Evolutionary conservation across 1,139 yeast genomes (phyloP).

Genomic region (Suhomyces taliae): DNA sequence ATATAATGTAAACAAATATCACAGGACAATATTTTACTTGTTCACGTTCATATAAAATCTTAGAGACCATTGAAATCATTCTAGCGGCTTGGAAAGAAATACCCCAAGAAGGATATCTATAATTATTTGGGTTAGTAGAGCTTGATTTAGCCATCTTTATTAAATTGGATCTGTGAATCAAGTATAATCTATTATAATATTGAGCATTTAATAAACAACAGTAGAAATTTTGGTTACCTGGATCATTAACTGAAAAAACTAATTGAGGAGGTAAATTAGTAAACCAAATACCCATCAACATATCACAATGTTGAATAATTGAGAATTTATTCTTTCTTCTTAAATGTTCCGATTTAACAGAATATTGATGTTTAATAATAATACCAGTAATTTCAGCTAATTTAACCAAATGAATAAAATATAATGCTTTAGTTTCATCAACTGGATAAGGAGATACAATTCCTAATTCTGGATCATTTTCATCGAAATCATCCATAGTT

Average conservation of each 20-base stretch:
- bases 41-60: constrained; percentile 54
- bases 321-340: constrained; percentile 50
- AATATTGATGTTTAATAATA: constrained; percentile 68
- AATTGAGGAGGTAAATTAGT: constrained; percentile 64
- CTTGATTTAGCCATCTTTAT: constrained; percentile 49
- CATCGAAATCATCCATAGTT: constrained; percentile 61
- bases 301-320: constrained; percentile 70
- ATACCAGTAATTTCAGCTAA: constrained; percentile 75
- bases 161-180: constrained; percentile 72
- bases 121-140: constrained; percentile 46
- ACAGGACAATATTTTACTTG: constrained; percentile 58
- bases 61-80: constrained; percentile 69
- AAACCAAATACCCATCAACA: constrained; percentile 81
- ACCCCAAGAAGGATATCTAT: constrained; percentile 77
- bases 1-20: constrained; percentile 55
- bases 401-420: constrained; percentile 64
- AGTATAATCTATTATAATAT: constrained; percentile 69
- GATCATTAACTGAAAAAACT: constrained; percentile 61
- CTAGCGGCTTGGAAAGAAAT: constrained; percentile 85
- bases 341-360: constrained; percentile 64
- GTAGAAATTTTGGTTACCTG: constrained; percentile 52
- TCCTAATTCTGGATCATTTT: constrained; percentile 51
- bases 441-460: constrained; percentile 46
- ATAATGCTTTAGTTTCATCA: constrained; percentile 50
- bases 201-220: constrained; percentile 67